Evolutionary conservation across 768 basidiomycete species (phyloP), one percentile per base, ranked within the genome.

Genomic region (Dioszegia aurantiaca): DNA sequence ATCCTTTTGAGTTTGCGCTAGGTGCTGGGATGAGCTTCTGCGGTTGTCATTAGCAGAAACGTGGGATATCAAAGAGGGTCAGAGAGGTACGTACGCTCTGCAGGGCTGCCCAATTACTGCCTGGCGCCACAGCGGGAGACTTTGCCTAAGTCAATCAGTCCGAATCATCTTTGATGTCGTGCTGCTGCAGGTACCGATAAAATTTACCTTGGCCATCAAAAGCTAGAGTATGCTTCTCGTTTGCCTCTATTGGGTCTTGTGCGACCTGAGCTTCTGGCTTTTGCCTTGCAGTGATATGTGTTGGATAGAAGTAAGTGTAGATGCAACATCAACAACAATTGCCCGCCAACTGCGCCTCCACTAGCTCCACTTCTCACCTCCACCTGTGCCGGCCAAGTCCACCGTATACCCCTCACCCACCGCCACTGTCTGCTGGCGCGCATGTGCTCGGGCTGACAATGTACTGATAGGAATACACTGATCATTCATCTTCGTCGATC

Each of bases 61-160:
- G 16, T 39, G 56, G 30, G 19, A 17, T 26, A 8, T 31, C 27
- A 30, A 40, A 52, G 6, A 19, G 17, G 28, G 33, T 30, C 6
- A 19, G 48, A 16, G 47, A 10, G 37, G 60, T 17, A 49, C 76
- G 33, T 49, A 84, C 85, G 75, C 83, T 82, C 63, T 82, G 79
- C 42, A 86, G 68, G 0, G 81, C 79, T 16, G 83, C 65, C 85
- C 85, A 86, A 68, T 86, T 86, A 43, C 83, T 81, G 11, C 84
- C 85, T 1, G 84, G 78, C 14, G 37, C 51, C 4, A 40, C 36
- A 37, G 51, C 36, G 24, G 16, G 11, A 19, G 48, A 4, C 30
- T 53, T 53, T 24, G 51, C 37, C 51, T 41, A 17, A 5, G 17
- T 8, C 5, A n/a, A 40, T 28, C 2, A 53, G 37, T 24, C 4